Percentiles rank a stretch among this genome's conserved stretches.
phyloP scores from a whole-genome alignment of 208 protist genomes.

The Lotmaria passim region DNA sequence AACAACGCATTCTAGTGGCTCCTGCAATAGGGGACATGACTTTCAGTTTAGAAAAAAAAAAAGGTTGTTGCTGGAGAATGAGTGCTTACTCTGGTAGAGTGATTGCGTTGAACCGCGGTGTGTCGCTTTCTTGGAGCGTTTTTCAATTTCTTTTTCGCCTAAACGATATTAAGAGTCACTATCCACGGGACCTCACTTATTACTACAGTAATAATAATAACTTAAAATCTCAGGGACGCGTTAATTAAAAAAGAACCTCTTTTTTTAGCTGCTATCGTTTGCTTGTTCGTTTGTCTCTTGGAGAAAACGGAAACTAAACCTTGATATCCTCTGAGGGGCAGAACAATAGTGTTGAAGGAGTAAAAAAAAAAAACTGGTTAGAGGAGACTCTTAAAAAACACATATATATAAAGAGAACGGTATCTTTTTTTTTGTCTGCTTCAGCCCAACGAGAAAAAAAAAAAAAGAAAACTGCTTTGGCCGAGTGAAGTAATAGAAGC shows the following conservation, averaged over 20 bases:
- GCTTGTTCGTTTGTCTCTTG: not conserved
- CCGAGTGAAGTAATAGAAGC: not conserved
- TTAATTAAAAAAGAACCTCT: slow-evolving; percentile 7
- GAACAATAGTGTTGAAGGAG: not conserved
- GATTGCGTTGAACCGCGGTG: too few relatives aligned
- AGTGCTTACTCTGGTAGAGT: too few relatives aligned
- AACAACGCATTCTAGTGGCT: too few relatives aligned
- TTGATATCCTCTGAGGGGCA: not conserved
- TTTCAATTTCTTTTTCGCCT: slow-evolving; percentile 12
- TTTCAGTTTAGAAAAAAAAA: too few relatives aligned
- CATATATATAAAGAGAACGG: not conserved
- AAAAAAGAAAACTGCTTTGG: slow-evolving; percentile 1
- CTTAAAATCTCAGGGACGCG: slow-evolving; percentile 3
- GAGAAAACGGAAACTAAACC: slow-evolving; percentile 2
- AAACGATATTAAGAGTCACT: slow-evolving; percentile 20
- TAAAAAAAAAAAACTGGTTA: slow-evolving; percentile 18
- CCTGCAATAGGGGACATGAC: too few relatives aligned
- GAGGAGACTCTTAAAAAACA: not conserved
- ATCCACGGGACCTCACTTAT: slow-evolving; percentile 14
- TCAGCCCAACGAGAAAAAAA: slow-evolving; percentile 5
- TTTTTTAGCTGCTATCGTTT: slow-evolving; percentile 4
- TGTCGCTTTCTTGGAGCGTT: too few relatives aligned
- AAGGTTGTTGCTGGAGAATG: too few relatives aligned
- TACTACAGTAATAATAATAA: slow-evolving; percentile 14
- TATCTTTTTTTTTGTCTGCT: not conserved